Conservation (phyloP, 1,284 basidiomycete genomes). For the Cutaneotrichosporon dermatis region DNA sequence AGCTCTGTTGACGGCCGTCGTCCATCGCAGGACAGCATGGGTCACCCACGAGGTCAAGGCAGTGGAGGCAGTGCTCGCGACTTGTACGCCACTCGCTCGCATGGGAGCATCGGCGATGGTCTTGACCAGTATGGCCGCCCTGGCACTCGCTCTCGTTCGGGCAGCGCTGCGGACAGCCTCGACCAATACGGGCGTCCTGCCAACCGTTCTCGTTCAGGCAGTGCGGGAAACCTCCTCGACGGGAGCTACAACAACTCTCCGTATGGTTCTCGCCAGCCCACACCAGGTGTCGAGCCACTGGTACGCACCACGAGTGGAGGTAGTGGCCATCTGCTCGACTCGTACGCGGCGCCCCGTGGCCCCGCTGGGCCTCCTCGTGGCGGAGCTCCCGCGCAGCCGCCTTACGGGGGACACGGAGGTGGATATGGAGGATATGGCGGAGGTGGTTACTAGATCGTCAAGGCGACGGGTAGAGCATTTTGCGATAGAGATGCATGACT, state of each 20-base stretch:
- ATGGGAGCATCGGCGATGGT: neutral
- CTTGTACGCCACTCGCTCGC: neutral
- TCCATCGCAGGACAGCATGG: neutral
- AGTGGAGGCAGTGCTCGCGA: constrained; percentile 3
- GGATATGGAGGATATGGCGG: too few relatives aligned
- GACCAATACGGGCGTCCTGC: neutral
- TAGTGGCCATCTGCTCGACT: neutral
- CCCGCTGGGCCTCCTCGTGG: too few relatives aligned
- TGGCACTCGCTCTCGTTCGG: neutral
- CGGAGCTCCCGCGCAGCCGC: too few relatives aligned
- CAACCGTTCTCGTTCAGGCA: neutral
- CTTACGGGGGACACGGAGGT: too few relatives aligned
- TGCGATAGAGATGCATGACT: too few relatives aligned
- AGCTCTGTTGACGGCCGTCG: neutral
- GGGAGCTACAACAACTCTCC: neutral
- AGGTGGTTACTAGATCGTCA: too few relatives aligned
- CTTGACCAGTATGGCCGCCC: neutral
- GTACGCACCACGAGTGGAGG: neutral
- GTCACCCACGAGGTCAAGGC: neutral
- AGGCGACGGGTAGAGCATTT: too few relatives aligned
- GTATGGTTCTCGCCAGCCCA: too few relatives aligned
- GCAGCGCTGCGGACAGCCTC: neutral
- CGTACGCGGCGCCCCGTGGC: too few relatives aligned
- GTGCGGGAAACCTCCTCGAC: constrained; percentile 1
- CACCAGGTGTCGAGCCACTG: neutral